Evolutionary conservation across 176 grass and related monocot genomes (phyloP).

Genomic region (Hyparrhenia diplandra): DNA sequence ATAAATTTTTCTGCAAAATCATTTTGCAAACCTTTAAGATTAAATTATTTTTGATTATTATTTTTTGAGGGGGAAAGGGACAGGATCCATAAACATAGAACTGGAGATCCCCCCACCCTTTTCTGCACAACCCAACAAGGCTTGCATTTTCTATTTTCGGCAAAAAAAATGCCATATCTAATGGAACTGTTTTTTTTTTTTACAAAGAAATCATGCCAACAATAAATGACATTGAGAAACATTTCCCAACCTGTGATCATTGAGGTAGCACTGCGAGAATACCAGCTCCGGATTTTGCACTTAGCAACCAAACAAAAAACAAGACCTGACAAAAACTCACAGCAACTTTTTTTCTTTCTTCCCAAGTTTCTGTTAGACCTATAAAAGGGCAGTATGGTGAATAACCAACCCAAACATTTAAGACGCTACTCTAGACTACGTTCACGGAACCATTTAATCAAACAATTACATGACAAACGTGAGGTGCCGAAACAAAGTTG

Average conservation of each 20-base stretch:
- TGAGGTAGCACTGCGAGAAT: not conserved
- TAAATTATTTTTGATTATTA: too few species aligned
- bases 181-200: not conserved
- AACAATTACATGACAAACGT: not conserved
- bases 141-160: not conserved
- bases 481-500: slow-evolving; percentile 12
- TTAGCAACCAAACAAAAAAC: not conserved
- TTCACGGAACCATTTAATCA: slow-evolving; percentile 11
- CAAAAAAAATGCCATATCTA: not conserved
- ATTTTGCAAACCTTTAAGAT: too few species aligned
- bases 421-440: slow-evolving; percentile 29
- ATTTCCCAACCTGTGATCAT: not conserved
- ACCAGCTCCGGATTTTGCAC: not conserved
- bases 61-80: too few species aligned
- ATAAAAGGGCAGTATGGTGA: slow-evolving; percentile 28
- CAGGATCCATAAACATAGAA: too few species aligned
- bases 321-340: slow-evolving; percentile 15
- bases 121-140: not conserved
- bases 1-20: too few species aligned
- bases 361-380: slow-evolving; percentile 34
- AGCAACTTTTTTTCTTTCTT: not conserved
- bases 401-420: slow-evolving; percentile 16
- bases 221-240: not conserved
- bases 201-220: not conserved
- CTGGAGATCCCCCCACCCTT: not conserved